Evolutionary conservation across 768 basidiomycete species (phyloP).

Genomic region (Xerocomellus dryophilus): DNA sequence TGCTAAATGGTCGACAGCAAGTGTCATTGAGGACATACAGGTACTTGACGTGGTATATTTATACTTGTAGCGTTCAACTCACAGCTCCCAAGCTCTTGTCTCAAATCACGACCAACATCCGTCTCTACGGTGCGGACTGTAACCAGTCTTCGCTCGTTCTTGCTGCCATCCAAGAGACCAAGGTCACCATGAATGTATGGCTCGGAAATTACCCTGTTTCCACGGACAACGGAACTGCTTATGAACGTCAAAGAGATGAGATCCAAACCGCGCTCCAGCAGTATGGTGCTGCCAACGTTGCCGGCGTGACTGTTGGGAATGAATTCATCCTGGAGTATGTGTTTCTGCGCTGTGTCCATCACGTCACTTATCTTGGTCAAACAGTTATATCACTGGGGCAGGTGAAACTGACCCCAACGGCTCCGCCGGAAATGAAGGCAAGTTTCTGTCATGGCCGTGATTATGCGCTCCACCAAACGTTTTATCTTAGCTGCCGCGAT

Average conservation of each 20-base stretch:
- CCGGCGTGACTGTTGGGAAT: slow-evolving; percentile 88
- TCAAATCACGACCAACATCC: slow-evolving; percentile 77
- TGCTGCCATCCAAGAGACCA: slow-evolving; percentile 86
- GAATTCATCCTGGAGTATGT: slow-evolving; percentile 81
- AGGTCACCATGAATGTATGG: slow-evolving; percentile 80
- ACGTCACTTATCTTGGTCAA: slow-evolving; percentile 1
- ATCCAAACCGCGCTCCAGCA: slow-evolving; percentile 67
- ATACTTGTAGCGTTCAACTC: slow-evolving; percentile 4
- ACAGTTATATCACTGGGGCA: slow-evolving; percentile 56
- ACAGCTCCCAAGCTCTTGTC: slow-evolving; percentile 59
- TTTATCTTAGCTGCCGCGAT: slow-evolving; percentile 49
- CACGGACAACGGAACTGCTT: slow-evolving; percentile 66
- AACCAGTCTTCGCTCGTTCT: slow-evolving; percentile 80
- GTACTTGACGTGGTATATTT: slow-evolving; percentile 33
- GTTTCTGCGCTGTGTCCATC: not conserved
- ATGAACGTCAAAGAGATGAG: slow-evolving; percentile 65
- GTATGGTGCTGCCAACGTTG: slow-evolving; percentile 73
- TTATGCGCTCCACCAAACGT: not conserved
- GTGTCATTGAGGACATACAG: slow-evolving; percentile 71
- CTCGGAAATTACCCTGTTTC: slow-evolving; percentile 66
- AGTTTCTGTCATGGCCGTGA: not conserved
- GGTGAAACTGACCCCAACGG: slow-evolving; percentile 55
- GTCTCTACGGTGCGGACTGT: slow-evolving; percentile 86
- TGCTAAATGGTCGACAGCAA: slow-evolving; percentile 30
- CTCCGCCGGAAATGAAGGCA: slow-evolving; percentile 47